phyloP scores from a whole-genome alignment of 2,329 filamentous ascomycete genomes.

The Scytalidium lignicola region DNA sequence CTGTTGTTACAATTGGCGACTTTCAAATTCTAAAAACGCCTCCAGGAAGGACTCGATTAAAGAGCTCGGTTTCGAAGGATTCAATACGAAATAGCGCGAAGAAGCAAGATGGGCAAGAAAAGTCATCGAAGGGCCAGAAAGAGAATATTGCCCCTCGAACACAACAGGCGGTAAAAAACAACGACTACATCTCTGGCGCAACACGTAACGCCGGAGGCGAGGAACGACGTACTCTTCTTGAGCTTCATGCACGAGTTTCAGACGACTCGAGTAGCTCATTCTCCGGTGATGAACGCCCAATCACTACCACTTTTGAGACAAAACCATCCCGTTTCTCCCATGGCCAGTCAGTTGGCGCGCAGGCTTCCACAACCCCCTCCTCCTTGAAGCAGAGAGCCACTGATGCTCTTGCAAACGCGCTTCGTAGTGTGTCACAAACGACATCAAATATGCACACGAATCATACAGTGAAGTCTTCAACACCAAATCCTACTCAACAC shows the following conservation, averaged over 20 bases:
- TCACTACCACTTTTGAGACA: conserved; percentile 35
- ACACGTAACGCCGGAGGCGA: conserved; percentile 29
- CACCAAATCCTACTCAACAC: conserved; percentile 46
- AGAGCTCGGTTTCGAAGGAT: not conserved
- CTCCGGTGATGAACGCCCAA: conserved; percentile 42
- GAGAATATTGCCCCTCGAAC: conserved; percentile 9
- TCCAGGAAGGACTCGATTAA: conserved; percentile 3
- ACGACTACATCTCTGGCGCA: conserved; percentile 22
- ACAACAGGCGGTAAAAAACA: not conserved
- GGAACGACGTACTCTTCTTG: conserved; percentile 45
- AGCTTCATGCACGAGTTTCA: conserved; percentile 48
- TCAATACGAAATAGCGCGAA: conserved; percentile 2
- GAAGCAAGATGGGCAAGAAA: conserved; percentile 12
- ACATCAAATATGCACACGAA: conserved; percentile 17
- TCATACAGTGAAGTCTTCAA: conserved; percentile 27
- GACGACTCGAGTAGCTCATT: conserved; percentile 47
- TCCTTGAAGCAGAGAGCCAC: conserved; percentile 10
- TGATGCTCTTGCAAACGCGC: conserved; percentile 4
- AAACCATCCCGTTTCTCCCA: conserved; percentile 52
- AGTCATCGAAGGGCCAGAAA: not conserved
- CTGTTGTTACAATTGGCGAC: conserved; percentile 42
- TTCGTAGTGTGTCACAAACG: not conserved
- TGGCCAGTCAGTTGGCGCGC: conserved; percentile 22
- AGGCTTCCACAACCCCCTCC: conserved; percentile 32
- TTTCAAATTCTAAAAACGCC: conserved; percentile 33